Evolutionary conservation across 768 basidiomycete genomes (phyloP).

Genomic region (Myochromella boudieri): DNA sequence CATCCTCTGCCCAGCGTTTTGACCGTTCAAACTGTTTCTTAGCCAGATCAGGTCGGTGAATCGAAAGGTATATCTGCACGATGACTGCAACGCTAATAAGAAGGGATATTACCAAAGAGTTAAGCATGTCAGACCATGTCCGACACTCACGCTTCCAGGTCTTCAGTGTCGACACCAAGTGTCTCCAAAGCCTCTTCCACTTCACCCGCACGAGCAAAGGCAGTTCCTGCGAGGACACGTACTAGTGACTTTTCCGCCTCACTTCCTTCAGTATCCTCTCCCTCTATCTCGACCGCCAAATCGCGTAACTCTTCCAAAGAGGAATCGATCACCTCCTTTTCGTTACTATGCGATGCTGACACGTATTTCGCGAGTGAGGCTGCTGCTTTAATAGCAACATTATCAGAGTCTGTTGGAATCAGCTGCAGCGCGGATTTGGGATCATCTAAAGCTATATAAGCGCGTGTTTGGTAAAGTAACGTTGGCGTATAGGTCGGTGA

Average conservation of each 20-base stretch:
- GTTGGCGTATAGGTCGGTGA: constrained; percentile 65
- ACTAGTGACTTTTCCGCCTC: constrained; percentile 73
- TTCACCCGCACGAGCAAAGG: constrained; percentile 82
- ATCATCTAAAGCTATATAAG: constrained; percentile 69
- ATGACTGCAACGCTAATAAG: constrained; percentile 69
- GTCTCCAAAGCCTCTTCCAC: constrained; percentile 92
- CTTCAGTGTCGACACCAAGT: constrained; percentile 69
- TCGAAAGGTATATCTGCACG: constrained; percentile 88
- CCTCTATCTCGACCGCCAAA: constrained; percentile 82
- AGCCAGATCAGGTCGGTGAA: constrained; percentile 83
- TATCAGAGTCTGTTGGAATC: constrained; percentile 57
- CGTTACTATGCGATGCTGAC: constrained; percentile 38
- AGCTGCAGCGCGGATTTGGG: constrained; percentile 55
- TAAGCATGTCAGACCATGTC: not conserved
- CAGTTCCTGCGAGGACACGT: constrained; percentile 80
- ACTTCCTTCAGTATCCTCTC: constrained; percentile 67
- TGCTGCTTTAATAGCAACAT: constrained; percentile 69
- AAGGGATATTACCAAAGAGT: constrained; percentile 1
- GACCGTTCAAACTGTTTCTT: constrained; percentile 83
- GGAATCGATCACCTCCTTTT: constrained; percentile 55
- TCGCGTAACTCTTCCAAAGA: constrained; percentile 83
- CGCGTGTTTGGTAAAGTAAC: constrained; percentile 77
- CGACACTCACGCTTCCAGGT: constrained; percentile 80
- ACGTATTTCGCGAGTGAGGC: constrained; percentile 74
- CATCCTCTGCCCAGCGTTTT: constrained; percentile 86